These are phyloP conservation scores for Cyclocybe aegerita DNA, from an alignment of 768 basidiomycete species.

Conservation along the genomic window DNA sequence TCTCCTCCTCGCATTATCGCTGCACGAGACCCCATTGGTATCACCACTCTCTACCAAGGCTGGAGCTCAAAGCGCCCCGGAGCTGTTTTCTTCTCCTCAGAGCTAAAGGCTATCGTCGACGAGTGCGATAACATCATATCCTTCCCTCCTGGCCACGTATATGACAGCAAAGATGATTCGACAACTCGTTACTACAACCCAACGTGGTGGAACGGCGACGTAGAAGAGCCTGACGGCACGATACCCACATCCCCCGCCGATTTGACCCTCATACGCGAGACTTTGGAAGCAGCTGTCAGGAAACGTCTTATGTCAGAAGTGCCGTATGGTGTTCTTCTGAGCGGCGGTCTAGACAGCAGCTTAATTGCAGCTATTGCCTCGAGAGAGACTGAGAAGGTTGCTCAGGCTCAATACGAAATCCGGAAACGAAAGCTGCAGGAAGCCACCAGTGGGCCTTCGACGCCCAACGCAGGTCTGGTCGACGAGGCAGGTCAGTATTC, in stretches of 20 bases:
- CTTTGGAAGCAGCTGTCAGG: conserved; percentile 87
- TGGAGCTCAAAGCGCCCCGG: conserved; percentile 84
- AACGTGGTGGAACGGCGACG: conserved; percentile 86
- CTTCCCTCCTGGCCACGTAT: conserved; percentile 97
- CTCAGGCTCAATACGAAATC: conserved; percentile 73
- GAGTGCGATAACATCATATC: conserved; percentile 94
- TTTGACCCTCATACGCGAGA: conserved; percentile 69
- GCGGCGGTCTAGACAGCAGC: conserved; percentile 94
- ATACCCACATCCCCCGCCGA: conserved; percentile 66
- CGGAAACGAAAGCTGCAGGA: conserved; percentile 60
- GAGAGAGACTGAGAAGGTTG: conserved; percentile 91
- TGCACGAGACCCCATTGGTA: conserved; percentile 95
- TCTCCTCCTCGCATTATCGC: conserved; percentile 90
- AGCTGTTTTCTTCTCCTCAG: conserved; percentile 89
- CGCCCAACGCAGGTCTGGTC: conserved; percentile 45
- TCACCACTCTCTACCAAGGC: conserved; percentile 98
- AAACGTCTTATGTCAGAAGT: conserved; percentile 99
- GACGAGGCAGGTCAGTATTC: conserved; percentile 51
- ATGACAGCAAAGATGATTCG: conserved; percentile 78
- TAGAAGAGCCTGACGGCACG: conserved; percentile 50
- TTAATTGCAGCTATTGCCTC: conserved; percentile 95
- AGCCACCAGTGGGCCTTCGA: conserved; percentile 52
- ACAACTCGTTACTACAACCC: conserved; percentile 87
- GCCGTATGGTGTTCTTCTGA: conserved; percentile 94
- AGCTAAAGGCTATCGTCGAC: conserved; percentile 87